A percentile compares a stretch with the other conserved stretches of the same genome.
Evolutionary conservation across 495 filamentous ascomycete species (phyloP).

Genomic region (Penicillium herquei): DNA sequence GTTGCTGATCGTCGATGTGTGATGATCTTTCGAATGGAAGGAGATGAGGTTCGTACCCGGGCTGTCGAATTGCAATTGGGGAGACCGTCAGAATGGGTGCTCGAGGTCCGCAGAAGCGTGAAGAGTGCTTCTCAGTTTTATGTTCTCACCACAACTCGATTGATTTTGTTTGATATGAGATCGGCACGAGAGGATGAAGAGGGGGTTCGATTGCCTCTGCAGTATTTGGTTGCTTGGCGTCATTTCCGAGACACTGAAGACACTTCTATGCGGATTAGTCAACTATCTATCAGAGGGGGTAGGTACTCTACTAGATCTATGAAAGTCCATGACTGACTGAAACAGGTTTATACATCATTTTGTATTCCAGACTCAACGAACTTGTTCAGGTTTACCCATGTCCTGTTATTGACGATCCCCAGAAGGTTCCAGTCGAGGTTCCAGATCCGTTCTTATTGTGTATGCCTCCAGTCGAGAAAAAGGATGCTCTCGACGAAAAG

Average conservation of each 20-base stretch:
- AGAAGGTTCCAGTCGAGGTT: conserved; percentile 18
- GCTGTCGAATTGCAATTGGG: conserved; percentile 36
- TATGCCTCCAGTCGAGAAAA: conserved; percentile 20
- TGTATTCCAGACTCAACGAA: conserved; percentile 46
- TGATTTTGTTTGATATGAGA: conserved; percentile 41
- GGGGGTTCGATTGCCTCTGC: conserved; percentile 14
- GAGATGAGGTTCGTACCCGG: conserved; percentile 16
- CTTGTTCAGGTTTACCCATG: conserved; percentile 39
- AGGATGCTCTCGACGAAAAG: conserved; percentile 1
- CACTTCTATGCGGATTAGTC: conserved; percentile 37
- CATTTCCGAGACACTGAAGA: conserved; percentile 49
- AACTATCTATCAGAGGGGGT: conserved; percentile 32
- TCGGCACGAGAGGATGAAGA: conserved; percentile 1
- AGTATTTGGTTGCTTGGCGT: conserved; percentile 37
- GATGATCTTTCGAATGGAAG: conserved; percentile 38
- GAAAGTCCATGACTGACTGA: conserved; percentile 6
- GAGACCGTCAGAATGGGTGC: conserved; percentile 49
- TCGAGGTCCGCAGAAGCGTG: conserved; percentile 49
- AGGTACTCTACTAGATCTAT: conserved; percentile 11
- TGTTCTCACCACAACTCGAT: conserved; percentile 51
- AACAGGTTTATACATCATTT: conserved; percentile 30
- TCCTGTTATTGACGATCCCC: conserved; percentile 18
- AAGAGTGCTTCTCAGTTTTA: conserved; percentile 51
- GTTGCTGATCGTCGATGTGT: conserved; percentile 45
- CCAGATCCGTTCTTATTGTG: conserved; percentile 43